A percentile compares a stretch with the other conserved stretches of the same genome.
Evolutionary conservation across 2,329 filamentous ascomycete species (phyloP).

Genomic region (Aspergillus fructus): DNA sequence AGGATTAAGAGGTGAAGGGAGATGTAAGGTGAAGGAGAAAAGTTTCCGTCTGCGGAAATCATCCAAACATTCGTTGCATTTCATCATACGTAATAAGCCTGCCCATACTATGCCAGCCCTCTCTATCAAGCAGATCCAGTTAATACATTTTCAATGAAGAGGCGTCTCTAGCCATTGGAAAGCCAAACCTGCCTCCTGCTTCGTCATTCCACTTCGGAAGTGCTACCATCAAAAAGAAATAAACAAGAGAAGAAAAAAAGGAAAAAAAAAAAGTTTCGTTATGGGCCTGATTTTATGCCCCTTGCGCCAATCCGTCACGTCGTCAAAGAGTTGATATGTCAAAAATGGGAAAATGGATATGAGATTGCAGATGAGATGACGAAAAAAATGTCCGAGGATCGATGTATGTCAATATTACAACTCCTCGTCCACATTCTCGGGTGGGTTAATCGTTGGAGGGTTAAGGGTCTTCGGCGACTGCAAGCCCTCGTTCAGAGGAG

Average conservation of each 20-base stretch:
- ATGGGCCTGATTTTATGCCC: slow-evolving; percentile 7
- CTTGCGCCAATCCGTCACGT: slow-evolving; percentile 24
- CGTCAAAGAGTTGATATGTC: slow-evolving; percentile 13
- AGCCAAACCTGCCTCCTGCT: slow-evolving; percentile 5
- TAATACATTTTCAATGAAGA: slow-evolving; percentile 1
- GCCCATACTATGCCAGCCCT: neutral
- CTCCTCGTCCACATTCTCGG: slow-evolving; percentile 30
- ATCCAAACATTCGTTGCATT: neutral
- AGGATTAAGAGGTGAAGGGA: neutral
- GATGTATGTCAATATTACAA: slow-evolving; percentile 19
- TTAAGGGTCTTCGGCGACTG: slow-evolving; percentile 13
- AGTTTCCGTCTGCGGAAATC: slow-evolving; percentile 11
- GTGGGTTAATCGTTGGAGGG: neutral
- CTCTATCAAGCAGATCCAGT: slow-evolving; percentile 1
- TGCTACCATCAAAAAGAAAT: slow-evolving; percentile 5
- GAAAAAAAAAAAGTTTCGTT: slow-evolving; percentile 2
- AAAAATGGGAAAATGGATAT: neutral
- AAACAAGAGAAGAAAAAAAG: slow-evolving; percentile 5
- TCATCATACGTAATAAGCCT: neutral
- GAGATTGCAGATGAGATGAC: neutral
- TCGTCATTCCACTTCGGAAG: slow-evolving; percentile 6
- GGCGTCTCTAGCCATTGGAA: slow-evolving; percentile 4
- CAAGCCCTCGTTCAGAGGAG: slow-evolving; percentile 20
- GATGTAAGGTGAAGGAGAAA: neutral
- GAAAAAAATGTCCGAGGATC: no score